A percentile compares a stretch with the other conserved stretches of the same genome.
Evolutionary conservation across 2,329 filamentous ascomycete genomes (phyloP).

Genomic region (Periglandula ipomoeae): DNA sequence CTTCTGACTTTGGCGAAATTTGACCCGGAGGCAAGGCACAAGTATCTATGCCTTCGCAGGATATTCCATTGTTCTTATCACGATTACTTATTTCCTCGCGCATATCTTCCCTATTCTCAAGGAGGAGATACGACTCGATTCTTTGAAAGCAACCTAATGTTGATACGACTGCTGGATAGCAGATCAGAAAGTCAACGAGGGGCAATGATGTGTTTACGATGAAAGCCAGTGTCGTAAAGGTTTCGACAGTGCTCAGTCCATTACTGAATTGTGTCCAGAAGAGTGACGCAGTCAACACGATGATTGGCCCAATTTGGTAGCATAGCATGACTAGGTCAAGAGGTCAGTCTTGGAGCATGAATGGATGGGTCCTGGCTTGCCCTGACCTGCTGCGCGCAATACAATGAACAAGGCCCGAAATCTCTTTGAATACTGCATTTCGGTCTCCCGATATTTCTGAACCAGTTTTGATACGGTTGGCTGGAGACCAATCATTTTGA

Average conservation of each 20-base stretch:
- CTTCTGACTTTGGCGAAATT: no score
- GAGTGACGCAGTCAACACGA: conserved; percentile 8
- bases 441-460: conserved; percentile 9
- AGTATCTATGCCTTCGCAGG: no score
- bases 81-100: no score
- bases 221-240: conserved; percentile 10
- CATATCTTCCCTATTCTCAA: no score
- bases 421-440: conserved; percentile 9
- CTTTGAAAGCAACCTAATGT: no score
- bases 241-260: conserved; percentile 4
- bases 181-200: conserved; percentile 1
- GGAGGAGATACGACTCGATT: no score
- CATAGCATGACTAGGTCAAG: no score
- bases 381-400: conserved; percentile 7
- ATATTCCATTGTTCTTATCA: no score
- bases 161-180: no score
- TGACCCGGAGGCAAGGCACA: no score
- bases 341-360: no score
- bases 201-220: background rate
- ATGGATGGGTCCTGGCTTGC: no score
- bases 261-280: conserved; percentile 9
- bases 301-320: conserved; percentile 7
- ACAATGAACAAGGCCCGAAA: conserved; percentile 5
- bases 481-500: conserved; percentile 27
- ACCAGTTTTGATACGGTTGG: conserved; percentile 4